Evolutionary conservation across 306 rosid species (phyloP), one percentile per base, ranked within the genome.

Genomic region (Mucuna pruriens): DNA sequence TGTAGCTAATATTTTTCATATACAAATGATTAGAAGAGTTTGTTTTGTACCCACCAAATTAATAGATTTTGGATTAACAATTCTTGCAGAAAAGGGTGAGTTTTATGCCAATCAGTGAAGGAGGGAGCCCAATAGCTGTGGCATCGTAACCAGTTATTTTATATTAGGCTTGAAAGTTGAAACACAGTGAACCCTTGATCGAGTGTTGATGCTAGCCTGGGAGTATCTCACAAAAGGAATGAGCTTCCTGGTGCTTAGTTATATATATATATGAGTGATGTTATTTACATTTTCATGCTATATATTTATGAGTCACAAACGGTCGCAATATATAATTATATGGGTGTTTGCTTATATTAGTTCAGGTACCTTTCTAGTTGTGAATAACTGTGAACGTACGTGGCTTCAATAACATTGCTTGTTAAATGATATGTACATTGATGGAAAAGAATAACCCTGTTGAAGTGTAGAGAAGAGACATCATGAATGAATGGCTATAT

Each of bases 51-150:
- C 15, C 26, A 46, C 80, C 67, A 52, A 83, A 15, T 36, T 76
- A 48, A 48, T 76, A 76, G 19, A 19, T 12, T 49, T n/a, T 76
- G 81, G 48, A 77, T 82, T 73, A 8, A 4, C 54, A 68, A 36
- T 71, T 85, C 2, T 57, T 85, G 92, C 94, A 93, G 99, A 95
- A 85, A 74, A 88, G 91, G 64, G 99, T 95, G 86, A 91, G 97
- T 84, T 95, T 93, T 84, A 80, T 80, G 83, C 84, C 95, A 55
- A 81, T 84, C 49, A 83, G 10, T 33, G 94, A 89, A 70, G 95
- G 74, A 80, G 86, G 86, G 63, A 81, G 80, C 62, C 91, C 90
- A 4, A 72, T 93, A n/a, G 79, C 85, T 0, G 95, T 91, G 75
- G 88, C 87, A 76, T 84, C 92, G 3, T 86, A 20, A 23, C 19